Conservation (phyloP, 495 filamentous ascomycete genomes). For the Hypomontagnella submonticulosa region DNA sequence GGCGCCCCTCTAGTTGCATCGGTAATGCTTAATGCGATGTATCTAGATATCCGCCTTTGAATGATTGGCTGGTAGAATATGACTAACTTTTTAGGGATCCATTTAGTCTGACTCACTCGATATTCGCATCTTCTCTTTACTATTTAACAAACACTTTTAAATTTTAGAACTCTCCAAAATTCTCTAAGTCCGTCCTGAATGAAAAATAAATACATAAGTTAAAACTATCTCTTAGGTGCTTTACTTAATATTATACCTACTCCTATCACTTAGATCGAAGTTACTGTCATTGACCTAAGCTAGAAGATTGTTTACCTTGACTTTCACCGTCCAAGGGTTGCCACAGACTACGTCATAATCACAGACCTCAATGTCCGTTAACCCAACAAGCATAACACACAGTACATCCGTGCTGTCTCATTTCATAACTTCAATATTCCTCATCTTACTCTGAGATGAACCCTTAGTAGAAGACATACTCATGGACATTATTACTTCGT, state of each 20-base stretch:
- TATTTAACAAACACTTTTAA: background rate
- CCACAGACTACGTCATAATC: conserved; percentile 27
- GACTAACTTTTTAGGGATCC: background rate
- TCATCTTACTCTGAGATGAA: no score
- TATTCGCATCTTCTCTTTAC: background rate
- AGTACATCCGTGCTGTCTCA: background rate
- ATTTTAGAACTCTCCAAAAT: no score
- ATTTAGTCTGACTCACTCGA: conserved; percentile 11
- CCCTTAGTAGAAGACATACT: no score
- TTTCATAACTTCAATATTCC: background rate
- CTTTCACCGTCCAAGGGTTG: background rate
- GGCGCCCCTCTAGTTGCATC: conserved; percentile 15
- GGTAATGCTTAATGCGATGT: conserved; percentile 37
- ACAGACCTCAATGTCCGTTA: conserved; percentile 5
- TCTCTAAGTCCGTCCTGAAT: no score
- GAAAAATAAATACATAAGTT: no score
- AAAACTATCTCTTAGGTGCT: no score
- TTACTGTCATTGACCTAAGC: no score
- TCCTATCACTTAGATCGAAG: no score
- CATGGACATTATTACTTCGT: background rate
- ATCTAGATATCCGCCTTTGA: background rate
- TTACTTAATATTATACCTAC: no score
- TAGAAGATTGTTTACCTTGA: no score
- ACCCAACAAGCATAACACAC: background rate
- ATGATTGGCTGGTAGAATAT: conserved; percentile 7